Evolutionary conservation across 352 stramenopile genomes (phyloP).

Genomic region (Phytophthora agathidicida): DNA sequence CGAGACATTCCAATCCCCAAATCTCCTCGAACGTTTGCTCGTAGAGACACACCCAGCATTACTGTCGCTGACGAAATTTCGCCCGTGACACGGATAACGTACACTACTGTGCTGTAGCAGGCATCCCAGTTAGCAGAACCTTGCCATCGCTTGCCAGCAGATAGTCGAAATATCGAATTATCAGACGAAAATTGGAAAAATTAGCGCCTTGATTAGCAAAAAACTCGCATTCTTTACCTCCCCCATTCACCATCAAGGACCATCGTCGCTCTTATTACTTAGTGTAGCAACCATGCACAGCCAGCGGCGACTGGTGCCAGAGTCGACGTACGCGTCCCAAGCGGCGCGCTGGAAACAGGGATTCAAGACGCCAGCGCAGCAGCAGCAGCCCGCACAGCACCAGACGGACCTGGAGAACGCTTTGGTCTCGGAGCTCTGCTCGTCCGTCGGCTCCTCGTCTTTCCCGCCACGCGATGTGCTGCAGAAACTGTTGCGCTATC

Average conservation of each 20-base stretch:
- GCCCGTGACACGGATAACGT: too few relatives aligned
- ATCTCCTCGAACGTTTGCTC: too few relatives aligned
- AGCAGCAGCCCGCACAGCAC: slow-evolving; percentile 16
- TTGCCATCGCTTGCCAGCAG: slow-evolving; percentile 2
- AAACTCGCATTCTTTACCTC: slow-evolving; percentile 15
- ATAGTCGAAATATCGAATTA: too few relatives aligned
- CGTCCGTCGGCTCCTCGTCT: slow-evolving; percentile 76
- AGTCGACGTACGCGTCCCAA: slow-evolving; percentile 78
- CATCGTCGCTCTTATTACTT: not conserved
- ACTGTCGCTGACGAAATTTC: too few relatives aligned
- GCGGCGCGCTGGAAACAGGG: slow-evolving; percentile 79
- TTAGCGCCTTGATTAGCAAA: not conserved
- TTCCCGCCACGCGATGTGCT: slow-evolving; percentile 81
- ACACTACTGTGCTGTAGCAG: too few relatives aligned
- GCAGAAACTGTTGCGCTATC: slow-evolving; percentile 76
- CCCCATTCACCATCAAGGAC: slow-evolving; percentile 4
- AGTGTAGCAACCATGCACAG: slow-evolving; percentile 31
- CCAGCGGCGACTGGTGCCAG: slow-evolving; percentile 32
- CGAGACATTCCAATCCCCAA: too few relatives aligned
- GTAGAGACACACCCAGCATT: too few relatives aligned
- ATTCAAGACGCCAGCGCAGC: slow-evolving; percentile 43
- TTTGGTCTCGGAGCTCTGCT: slow-evolving; percentile 81
- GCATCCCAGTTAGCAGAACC: too few relatives aligned
- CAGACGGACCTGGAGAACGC: slow-evolving; percentile 69
- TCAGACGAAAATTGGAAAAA: not conserved